These are phyloP conservation scores for Centella asiatica DNA, from an alignment of 129 eudicot genomes.

Conservation along the genomic window DNA sequence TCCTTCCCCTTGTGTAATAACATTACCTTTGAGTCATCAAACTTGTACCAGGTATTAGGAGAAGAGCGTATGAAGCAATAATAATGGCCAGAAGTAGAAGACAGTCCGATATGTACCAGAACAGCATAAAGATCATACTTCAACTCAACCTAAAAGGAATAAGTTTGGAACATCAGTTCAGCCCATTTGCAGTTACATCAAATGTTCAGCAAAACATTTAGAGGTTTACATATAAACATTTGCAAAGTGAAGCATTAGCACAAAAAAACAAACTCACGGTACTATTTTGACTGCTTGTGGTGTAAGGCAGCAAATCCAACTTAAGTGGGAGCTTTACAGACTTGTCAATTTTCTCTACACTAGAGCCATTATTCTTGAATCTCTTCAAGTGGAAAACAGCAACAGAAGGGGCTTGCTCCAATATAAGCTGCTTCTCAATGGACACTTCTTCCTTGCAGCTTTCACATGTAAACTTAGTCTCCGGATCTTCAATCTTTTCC, in stretches of 20 bases:
- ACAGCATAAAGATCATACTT: slow-evolving; percentile 71
- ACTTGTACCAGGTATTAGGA: slow-evolving; percentile 65
- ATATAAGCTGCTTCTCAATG: slow-evolving; percentile 65
- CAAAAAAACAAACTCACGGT: slow-evolving; percentile 36
- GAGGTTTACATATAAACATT: neutral
- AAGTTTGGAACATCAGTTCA: neutral
- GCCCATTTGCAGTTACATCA: neutral
- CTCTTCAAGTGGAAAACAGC: slow-evolving; percentile 86
- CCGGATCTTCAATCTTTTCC: slow-evolving; percentile 77
- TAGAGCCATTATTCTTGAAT: slow-evolving; percentile 69
- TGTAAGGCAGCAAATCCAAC: slow-evolving; percentile 67
- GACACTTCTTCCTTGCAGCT: slow-evolving; percentile 73
- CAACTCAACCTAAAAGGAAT: slow-evolving; percentile 40
- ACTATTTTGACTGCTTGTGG: slow-evolving; percentile 23
- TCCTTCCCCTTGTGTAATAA: neutral
- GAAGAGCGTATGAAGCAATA: slow-evolving; percentile 67
- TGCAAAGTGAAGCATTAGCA: neutral
- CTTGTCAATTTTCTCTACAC: slow-evolving; percentile 75
- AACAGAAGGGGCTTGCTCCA: slow-evolving; percentile 63
- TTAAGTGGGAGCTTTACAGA: slow-evolving; percentile 57
- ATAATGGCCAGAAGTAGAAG: slow-evolving; percentile 73
- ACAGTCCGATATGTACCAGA: slow-evolving; percentile 63
- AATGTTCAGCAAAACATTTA: neutral
- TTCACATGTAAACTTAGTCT: slow-evolving; percentile 73
- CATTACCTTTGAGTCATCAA: slow-evolving; percentile 81